Conservation (phyloP, 2,329 filamentous ascomycete species). For the Colletotrichum tropicicola region DNA sequence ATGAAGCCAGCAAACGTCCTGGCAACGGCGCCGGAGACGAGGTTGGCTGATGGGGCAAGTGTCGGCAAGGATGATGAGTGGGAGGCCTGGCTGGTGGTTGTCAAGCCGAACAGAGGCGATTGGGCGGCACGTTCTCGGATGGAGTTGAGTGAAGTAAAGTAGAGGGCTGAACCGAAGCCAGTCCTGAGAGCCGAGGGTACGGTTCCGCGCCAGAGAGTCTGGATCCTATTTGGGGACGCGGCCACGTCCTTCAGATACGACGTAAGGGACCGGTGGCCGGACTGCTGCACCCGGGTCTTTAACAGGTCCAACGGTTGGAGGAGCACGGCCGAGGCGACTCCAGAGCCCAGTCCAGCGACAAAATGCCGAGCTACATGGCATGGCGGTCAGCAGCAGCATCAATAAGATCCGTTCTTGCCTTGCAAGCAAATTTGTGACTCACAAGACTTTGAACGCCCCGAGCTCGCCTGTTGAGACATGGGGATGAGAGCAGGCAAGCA, state of each 20-base stretch:
- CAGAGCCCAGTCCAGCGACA: slow-evolving; percentile 85
- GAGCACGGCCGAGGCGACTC: slow-evolving; percentile 86
- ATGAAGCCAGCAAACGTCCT: slow-evolving; percentile 88
- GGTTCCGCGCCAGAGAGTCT: slow-evolving; percentile 90
- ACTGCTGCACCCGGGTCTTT: slow-evolving; percentile 96
- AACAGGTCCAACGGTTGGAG: slow-evolving; percentile 95
- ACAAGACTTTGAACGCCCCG: slow-evolving; percentile 24
- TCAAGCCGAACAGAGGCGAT: slow-evolving; percentile 34
- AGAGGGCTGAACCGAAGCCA: slow-evolving; percentile 90
- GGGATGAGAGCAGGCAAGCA: neutral
- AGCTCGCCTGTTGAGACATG: slow-evolving; percentile 16
- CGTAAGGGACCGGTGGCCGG: slow-evolving; percentile 74
- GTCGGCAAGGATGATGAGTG: slow-evolving; percentile 80
- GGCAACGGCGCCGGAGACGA: slow-evolving; percentile 84
- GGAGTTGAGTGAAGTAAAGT: slow-evolving; percentile 89
- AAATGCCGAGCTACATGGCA: slow-evolving; percentile 79
- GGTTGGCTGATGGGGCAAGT: slow-evolving; percentile 84
- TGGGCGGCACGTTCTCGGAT: slow-evolving; percentile 72
- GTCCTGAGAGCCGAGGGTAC: slow-evolving; percentile 93
- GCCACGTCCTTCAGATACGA: slow-evolving; percentile 76
- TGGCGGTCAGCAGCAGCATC: neutral
- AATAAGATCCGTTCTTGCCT: neutral
- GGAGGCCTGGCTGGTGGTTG: slow-evolving; percentile 26
- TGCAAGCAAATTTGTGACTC: neutral
- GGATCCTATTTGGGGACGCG: slow-evolving; percentile 67